These are phyloP conservation scores for Zymoseptoria pseudotritici DNA, from an alignment of 2,329 filamentous ascomycete species.

Conservation along the genomic window DNA sequence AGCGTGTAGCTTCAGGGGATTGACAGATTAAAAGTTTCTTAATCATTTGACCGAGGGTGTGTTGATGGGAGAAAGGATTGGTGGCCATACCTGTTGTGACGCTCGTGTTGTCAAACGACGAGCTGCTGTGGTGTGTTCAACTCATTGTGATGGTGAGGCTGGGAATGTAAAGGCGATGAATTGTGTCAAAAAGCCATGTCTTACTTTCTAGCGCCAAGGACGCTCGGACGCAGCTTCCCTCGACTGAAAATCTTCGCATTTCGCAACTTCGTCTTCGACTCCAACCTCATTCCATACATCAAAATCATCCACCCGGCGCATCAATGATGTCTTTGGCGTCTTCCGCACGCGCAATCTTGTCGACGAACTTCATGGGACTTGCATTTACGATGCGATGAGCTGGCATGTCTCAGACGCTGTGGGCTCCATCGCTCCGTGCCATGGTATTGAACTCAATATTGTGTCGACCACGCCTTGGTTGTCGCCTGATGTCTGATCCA, in stretches of 20 bases:
- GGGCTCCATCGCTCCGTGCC: neutral
- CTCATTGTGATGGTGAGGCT: slow-evolving; percentile 10
- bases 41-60: slow-evolving; percentile 43
- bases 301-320: neutral
- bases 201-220: neutral
- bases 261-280: neutral
- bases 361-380: neutral
- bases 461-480: neutral
- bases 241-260: neutral
- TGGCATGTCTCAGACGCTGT: neutral
- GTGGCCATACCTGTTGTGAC: slow-evolving; percentile 4
- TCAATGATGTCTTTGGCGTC: neutral
- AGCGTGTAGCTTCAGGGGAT: slow-evolving; percentile 62
- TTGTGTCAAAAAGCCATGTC: neutral
- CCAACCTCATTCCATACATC: neutral
- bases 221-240: neutral
- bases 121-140: slow-evolving; percentile 7
- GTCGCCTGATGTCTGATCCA: neutral
- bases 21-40: slow-evolving; percentile 69
- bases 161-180: neutral
- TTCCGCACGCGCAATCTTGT: neutral
- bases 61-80: neutral
- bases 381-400: neutral
- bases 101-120: slow-evolving; percentile 5
- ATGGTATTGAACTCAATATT: neutral